These are phyloP conservation scores for Pythium phragmiticola DNA, from an alignment of 352 stramenopile species.

Conservation along the genomic window DNA sequence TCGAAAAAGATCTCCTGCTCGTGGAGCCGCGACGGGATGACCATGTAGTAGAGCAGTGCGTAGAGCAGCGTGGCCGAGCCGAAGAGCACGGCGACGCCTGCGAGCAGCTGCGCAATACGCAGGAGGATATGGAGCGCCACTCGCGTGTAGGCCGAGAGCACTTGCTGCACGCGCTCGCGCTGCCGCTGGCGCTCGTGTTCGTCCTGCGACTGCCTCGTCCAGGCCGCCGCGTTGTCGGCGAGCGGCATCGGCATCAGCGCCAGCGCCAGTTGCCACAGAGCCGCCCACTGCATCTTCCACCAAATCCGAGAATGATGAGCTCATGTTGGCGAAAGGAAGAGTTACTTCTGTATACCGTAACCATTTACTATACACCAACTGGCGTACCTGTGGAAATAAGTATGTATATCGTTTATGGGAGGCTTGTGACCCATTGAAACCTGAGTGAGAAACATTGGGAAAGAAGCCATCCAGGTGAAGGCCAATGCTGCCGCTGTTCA, in stretches of 20 bases:
- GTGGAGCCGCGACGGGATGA: constrained; percentile 76
- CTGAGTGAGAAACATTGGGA: neutral
- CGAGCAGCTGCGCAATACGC: constrained; percentile 32
- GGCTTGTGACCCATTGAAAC: neutral
- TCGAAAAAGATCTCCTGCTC: constrained; percentile 78
- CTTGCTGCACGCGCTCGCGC: constrained; percentile 38
- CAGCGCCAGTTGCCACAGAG: constrained; percentile 55
- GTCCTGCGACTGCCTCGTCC: constrained; percentile 24
- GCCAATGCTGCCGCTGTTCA: constrained; percentile 32
- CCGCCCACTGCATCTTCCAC: constrained; percentile 25
- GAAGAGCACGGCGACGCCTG: constrained; percentile 46
- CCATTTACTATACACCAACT: constrained; percentile 4
- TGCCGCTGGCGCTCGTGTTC: constrained; percentile 48
- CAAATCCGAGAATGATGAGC: constrained; percentile 12
- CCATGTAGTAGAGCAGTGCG: constrained; percentile 64
- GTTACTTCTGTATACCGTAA: constrained; percentile 3
- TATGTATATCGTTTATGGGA: constrained; percentile 2
- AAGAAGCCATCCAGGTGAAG: neutral
- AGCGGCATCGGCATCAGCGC: constrained; percentile 51
- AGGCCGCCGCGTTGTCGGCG: constrained; percentile 25
- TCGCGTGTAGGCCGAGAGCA: constrained; percentile 33
- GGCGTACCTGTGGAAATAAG: neutral
- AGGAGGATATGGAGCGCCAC: constrained; percentile 37
- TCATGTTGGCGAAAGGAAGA: neutral
- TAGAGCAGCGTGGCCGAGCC: constrained; percentile 63